Evolutionary conservation across 495 filamentous ascomycete species (phyloP).

Genomic region (Podospora pseudocomata): DNA sequence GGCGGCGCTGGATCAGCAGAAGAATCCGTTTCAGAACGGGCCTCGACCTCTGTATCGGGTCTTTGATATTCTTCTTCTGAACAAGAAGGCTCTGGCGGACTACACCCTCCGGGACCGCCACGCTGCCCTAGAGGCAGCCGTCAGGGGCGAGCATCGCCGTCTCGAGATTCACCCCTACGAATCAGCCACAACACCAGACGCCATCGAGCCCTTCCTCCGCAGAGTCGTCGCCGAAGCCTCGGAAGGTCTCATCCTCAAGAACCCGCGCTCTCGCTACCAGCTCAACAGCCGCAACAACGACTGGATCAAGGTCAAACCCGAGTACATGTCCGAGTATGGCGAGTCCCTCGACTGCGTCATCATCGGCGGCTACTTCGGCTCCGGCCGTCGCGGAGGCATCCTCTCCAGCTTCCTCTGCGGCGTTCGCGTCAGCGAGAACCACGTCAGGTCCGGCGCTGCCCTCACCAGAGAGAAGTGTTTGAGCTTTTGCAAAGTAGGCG

Average conservation of each 20-base stretch:
- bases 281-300: constrained; percentile 91
- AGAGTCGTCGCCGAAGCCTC: constrained; percentile 82
- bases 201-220: constrained; percentile 74
- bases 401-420: constrained; percentile 87
- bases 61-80: constrained; percentile 89
- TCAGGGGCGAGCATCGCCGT: constrained; percentile 64
- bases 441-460: constrained; percentile 48
- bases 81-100: constrained; percentile 69
- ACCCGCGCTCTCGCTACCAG: constrained; percentile 79
- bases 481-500: constrained; percentile 95
- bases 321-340: constrained; percentile 97
- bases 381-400: constrained; percentile 74
- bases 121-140: constrained; percentile 63
- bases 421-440: constrained; percentile 67
- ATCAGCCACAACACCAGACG: constrained; percentile 60
- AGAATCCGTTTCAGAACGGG: constrained; percentile 67
- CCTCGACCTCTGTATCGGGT: constrained; percentile 77
- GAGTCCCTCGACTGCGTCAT: constrained; percentile 87
- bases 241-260: constrained; percentile 92
- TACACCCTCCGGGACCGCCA: constrained; percentile 82
- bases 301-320: constrained; percentile 99
- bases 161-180: constrained; percentile 79
- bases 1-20: constrained; percentile 75
- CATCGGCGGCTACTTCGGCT: constrained; percentile 90
- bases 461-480: constrained; percentile 69